Evolutionary conservation across 2,329 filamentous ascomycete species (phyloP), one percentile per base, ranked within the genome.

Genomic region (Orbilia quercus): DNA sequence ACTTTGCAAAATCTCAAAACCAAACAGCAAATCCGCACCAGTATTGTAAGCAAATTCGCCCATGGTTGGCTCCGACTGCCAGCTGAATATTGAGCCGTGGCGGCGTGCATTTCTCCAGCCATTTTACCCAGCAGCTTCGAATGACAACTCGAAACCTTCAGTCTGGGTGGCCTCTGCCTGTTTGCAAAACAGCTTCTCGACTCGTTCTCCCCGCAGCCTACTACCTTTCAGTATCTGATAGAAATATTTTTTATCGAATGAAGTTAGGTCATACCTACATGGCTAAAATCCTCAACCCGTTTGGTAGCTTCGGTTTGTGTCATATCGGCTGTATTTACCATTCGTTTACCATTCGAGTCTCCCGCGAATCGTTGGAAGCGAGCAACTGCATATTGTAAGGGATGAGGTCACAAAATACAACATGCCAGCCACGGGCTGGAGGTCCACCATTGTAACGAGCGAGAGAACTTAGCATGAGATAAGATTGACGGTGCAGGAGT

Each of bases 281-380:
- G 14, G 40, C 44, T 31, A 53, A 48, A 34, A 47, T 31, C 25
- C 38, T 44, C 55, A 40, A 54, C 28, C 23, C 50, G 31, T 28
- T 54, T 51, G 28, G n/a, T 16, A 36, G 18, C 31, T 31, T 54
- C 38, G 28, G 58, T 71, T 72, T 50, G 22, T 57, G 59, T 25
- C 22, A 50, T 60, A 57, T 64, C 59, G 67, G 67, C 60, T 72
- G 53, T 54, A 54, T 72, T 72, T 72, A 51, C 58, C 58, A 45
- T 60, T 58, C 40, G 40, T 72, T 72, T 72, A 51, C 58, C 58
- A 45, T 60, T 58, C 40, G 40, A 51, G 67, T 16, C 47, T 64
- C 51, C 62, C 57, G 23, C 50, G 14, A 51, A 64, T 59, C 31
- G 38, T 53, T 65, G 59, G 67, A 58, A 54, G 40, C 53, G 50